A percentile compares a stretch with the other conserved stretches of the same genome.
Evolutionary conservation across 176 grass and related monocot species (phyloP).

Genomic region (Musa troglodytarum): DNA sequence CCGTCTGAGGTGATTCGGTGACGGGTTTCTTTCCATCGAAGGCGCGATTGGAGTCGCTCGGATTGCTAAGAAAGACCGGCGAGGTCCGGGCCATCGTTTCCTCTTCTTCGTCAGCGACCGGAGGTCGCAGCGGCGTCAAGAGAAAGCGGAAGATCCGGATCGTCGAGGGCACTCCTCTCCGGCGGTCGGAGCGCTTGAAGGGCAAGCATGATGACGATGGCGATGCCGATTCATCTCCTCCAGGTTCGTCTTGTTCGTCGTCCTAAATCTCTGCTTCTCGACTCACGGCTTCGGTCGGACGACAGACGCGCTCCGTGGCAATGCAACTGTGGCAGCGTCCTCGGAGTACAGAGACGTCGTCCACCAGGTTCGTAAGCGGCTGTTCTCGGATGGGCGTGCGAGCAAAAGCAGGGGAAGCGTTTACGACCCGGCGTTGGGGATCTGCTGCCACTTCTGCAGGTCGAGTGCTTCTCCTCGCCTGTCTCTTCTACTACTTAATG

Average conservation of each 20-base stretch:
- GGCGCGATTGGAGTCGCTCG: conserved; percentile 70
- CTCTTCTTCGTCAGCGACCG: conserved; percentile 20
- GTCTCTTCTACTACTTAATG: neutral
- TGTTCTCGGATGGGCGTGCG: conserved; percentile 47
- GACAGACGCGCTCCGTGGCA: neutral
- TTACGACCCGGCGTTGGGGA: conserved; percentile 74
- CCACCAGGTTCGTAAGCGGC: conserved; percentile 24
- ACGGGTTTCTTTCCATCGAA: conserved; percentile 22
- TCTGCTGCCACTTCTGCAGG: conserved; percentile 90
- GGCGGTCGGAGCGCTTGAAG: conserved; percentile 25
- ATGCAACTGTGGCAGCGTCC: neutral
- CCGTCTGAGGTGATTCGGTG: neutral
- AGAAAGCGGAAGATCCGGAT: conserved; percentile 25
- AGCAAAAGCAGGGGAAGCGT: conserved; percentile 55
- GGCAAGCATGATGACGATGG: neutral
- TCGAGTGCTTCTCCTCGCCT: conserved; percentile 9
- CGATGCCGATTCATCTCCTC: neutral
- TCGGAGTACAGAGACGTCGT: conserved; percentile 16
- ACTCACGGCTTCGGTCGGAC: neutral
- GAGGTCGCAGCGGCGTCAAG: conserved; percentile 22
- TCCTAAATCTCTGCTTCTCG: conserved; percentile 5
- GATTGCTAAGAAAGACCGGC: conserved; percentile 38
- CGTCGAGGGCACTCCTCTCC: conserved; percentile 37
- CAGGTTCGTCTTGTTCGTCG: neutral
- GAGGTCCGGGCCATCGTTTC: conserved; percentile 45